Conservation (phyloP, 257 asterid genomes). For the Capsicum baccatum region DNA sequence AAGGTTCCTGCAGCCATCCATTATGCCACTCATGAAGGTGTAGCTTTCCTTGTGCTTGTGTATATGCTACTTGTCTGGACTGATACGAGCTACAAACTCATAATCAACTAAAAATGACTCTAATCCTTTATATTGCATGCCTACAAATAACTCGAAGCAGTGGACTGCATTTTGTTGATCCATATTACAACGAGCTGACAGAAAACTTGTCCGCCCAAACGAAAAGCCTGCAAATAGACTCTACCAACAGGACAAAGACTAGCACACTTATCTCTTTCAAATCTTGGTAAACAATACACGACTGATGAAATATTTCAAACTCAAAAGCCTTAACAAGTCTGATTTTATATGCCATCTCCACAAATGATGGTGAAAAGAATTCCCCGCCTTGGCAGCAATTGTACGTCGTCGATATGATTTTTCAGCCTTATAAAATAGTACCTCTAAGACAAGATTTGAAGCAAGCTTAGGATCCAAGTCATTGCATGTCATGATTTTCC, state of each 20-base stretch:
- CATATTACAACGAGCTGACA: too few species aligned
- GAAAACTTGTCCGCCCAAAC: too few species aligned
- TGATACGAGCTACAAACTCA: too few species aligned
- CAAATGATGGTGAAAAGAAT: conserved; percentile 48
- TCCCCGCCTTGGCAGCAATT: conserved; percentile 51
- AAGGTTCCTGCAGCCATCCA: too few species aligned
- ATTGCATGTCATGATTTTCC: conserved; percentile 60
- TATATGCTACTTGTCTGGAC: too few species aligned
- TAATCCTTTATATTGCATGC: too few species aligned
- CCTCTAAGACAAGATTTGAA: conserved; percentile 69
- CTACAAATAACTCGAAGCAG: too few species aligned
- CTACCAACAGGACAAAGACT: conserved; percentile 70
- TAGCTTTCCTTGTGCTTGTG: too few species aligned
- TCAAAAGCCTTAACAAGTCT: conserved; percentile 80
- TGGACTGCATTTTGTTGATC: too few species aligned
- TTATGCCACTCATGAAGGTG: too few species aligned
- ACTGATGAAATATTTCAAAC: conserved; percentile 61
- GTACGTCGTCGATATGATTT: conserved; percentile 70
- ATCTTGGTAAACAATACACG: conserved; percentile 77
- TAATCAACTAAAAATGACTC: too few species aligned
- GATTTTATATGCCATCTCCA: conserved; percentile 76
- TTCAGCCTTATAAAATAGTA: conserved; percentile 79
- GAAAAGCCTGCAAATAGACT: conserved; percentile 77
- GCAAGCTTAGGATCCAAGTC: conserved; percentile 71
- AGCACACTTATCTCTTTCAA: conserved; percentile 68